These are phyloP conservation scores for Hanseniaspora guilliermondii DNA, from an alignment of 805 yeast species.

Conservation along the genomic window DNA sequence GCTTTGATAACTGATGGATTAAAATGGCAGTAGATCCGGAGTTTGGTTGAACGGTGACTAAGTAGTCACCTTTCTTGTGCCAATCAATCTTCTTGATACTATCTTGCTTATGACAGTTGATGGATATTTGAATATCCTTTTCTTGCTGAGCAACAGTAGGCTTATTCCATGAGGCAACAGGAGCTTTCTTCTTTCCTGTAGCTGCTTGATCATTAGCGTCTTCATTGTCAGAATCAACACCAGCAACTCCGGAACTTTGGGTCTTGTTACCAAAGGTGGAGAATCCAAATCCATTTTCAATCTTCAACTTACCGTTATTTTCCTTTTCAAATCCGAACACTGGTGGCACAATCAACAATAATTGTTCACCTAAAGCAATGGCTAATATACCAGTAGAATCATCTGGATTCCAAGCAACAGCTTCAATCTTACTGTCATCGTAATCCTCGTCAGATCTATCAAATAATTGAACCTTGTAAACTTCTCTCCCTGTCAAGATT, in stretches of 20 bases:
- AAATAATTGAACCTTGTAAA: slow-evolving; percentile 47
- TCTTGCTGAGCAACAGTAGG: slow-evolving; percentile 53
- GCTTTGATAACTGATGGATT: slow-evolving; percentile 89
- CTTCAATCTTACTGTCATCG: slow-evolving; percentile 53
- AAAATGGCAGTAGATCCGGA: slow-evolving; percentile 78
- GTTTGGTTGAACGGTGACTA: slow-evolving; percentile 92
- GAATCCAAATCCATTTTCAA: slow-evolving; percentile 88
- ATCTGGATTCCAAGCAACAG: slow-evolving; percentile 84
- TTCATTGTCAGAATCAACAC: slow-evolving; percentile 22
- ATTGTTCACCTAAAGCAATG: slow-evolving; percentile 66
- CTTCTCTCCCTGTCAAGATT: slow-evolving; percentile 86
- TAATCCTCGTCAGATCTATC: slow-evolving; percentile 45
- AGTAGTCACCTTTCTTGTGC: slow-evolving; percentile 96
- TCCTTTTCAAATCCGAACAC: slow-evolving; percentile 80
- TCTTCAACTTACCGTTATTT: slow-evolving; percentile 59
- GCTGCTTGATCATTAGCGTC: slow-evolving; percentile 29
- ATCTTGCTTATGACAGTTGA: slow-evolving; percentile 44
- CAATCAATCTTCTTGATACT: slow-evolving; percentile 74
- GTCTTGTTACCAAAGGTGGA: slow-evolving; percentile 45
- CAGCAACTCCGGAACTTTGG: slow-evolving; percentile 17
- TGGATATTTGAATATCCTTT: slow-evolving; percentile 60
- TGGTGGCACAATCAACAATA: slow-evolving; percentile 77
- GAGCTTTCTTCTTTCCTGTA: slow-evolving; percentile 33
- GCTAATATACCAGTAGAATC: slow-evolving; percentile 64
- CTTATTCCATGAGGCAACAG: slow-evolving; percentile 70